Base-by-base conservation (phyloP, 371 early-diverging fungal species). In the Parasitella parasitica region DNA sequence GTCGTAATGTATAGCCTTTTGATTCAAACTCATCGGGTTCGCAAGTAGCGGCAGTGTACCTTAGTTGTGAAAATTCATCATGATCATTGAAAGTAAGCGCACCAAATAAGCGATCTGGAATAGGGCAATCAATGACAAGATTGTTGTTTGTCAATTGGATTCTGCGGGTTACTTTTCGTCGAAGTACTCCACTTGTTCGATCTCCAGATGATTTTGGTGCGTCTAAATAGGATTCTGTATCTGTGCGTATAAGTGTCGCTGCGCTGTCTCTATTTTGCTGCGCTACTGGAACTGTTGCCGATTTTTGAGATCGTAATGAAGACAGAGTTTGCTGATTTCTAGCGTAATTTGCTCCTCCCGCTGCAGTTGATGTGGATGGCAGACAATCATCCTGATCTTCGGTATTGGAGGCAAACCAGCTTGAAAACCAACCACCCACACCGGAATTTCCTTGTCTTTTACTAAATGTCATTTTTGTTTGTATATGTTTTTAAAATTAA, bases 11-110 rank as follows among this genome's bases (percentile, higher is more conserved):
- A 73, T 89, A 95, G 6, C 85, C 81, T 41, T 84, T 72, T 41
- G 82, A 54, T 51, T 75, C 61, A 72, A 94, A 95, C 30, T 92
- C 86, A 72, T 95, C 88, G 16, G 94, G 89, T 52, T 91, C 91
- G 66, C 87, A 91, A 0, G 91, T 90, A 12, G 83, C 89, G 11
- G 93, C 90, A 20, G 91, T 90, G 65, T 91, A 91, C 54, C 92
- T 82, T 79, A 91, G 72, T 57, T 85, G 80, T 11, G 86, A 86
- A 57, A 86, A 89, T 71, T 91, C 92, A 28, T 84, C 81, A 41
- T 56, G 56, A 13, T 77, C 86, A 34, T 43, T 67, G 7, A 59
- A 51, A 4, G 57, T 53, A 11, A 61, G 35, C 2, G 63, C 59
- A 2, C 67, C 52, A 1, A 89, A 69, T 32, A 91, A 70, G 35